Evolutionary conservation across 1,139 yeast genomes (phyloP).

Genomic region (Blastobotrys serpentis): DNA sequence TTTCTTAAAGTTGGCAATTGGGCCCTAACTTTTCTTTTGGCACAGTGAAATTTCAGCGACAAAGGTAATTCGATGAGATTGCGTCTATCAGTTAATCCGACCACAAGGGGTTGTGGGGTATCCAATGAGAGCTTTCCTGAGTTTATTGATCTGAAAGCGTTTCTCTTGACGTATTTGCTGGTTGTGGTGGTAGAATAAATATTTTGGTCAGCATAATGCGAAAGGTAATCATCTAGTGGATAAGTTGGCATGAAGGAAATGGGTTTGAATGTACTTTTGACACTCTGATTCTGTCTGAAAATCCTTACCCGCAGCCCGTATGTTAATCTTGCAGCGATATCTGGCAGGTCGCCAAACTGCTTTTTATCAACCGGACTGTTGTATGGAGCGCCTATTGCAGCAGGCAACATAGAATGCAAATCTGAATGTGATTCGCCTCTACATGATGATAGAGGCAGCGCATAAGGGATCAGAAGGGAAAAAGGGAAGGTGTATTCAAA

Average conservation of each 20-base stretch:
- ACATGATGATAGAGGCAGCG: slow-evolving; percentile 6
- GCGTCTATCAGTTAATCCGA: neutral
- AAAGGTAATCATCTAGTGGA: neutral
- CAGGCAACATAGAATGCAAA: slow-evolving; percentile 7
- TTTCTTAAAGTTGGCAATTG: neutral
- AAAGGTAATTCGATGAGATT: neutral
- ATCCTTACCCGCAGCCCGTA: slow-evolving; percentile 4
- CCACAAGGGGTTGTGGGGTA: neutral
- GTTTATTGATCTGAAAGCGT: neutral
- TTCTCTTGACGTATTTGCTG: neutral
- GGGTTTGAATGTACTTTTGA: neutral
- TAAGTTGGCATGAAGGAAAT: slow-evolving; percentile 2
- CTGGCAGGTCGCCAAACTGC: slow-evolving; percentile 8
- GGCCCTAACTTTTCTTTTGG: neutral
- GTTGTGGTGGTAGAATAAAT: neutral
- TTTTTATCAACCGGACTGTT: slow-evolving; percentile 4
- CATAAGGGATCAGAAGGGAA: slow-evolving; percentile 7
- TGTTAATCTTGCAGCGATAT: slow-evolving; percentile 2
- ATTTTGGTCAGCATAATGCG: neutral
- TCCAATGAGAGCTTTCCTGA: slow-evolving; percentile 1
- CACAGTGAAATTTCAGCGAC: neutral
- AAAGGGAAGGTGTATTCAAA: slow-evolving; percentile 9
- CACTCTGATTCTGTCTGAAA: neutral
- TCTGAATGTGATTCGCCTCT: slow-evolving; percentile 6
- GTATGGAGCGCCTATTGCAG: slow-evolving; percentile 5